Evolutionary conservation across 1,284 basidiomycete genomes (phyloP), one percentile per base, ranked within the genome.

Genomic region (Moesziomyces globuligerus): DNA sequence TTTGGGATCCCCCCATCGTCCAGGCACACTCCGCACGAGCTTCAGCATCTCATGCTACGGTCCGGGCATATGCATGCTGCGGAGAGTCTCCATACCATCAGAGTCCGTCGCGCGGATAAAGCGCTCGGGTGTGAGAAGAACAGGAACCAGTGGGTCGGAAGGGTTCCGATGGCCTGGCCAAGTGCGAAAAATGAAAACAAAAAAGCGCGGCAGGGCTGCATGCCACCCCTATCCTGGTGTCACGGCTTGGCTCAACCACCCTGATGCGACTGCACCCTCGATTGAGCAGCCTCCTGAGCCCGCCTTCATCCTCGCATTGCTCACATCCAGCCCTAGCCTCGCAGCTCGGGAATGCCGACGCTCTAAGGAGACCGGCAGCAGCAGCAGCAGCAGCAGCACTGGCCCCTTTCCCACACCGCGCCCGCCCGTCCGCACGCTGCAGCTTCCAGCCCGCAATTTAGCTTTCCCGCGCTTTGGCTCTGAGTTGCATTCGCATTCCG

Each of bases 181-280:
- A 15, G 15, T 13, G 50, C 23, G 18, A 23, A 8, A 26, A 23
- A 36, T 38, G 21, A 28, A 44, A 50, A 41, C 21, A 28, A 36
- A 38, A 5, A 18, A 40, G 26, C 7, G 7, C 10, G 29, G 21
- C 25, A 10, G 8, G 45, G 36, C 53, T 65, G 61, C 55, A 65
- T 13, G 20, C 7, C 18, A 50, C 61, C 61, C 61, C 61, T 65
- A 65, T 65, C 48, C 21, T 21, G 39, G 53, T 42, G 34, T 43
- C 17, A 24, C n/a, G 34, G 28, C 32, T 15, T 2, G 4, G 5
- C 32, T 34, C 32, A 15, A 34, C 15, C 6, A 34, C 32, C 32
- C 32, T 17, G 32, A 34, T 34, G 32, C 32, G 32, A 34, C 32
- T 34, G 13, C 13, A 34, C 15, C 32, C 32, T 17, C 15, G 15